Conservation (phyloP, 1,284 basidiomycete genomes). For the Cryptococcus sp. region DNA sequence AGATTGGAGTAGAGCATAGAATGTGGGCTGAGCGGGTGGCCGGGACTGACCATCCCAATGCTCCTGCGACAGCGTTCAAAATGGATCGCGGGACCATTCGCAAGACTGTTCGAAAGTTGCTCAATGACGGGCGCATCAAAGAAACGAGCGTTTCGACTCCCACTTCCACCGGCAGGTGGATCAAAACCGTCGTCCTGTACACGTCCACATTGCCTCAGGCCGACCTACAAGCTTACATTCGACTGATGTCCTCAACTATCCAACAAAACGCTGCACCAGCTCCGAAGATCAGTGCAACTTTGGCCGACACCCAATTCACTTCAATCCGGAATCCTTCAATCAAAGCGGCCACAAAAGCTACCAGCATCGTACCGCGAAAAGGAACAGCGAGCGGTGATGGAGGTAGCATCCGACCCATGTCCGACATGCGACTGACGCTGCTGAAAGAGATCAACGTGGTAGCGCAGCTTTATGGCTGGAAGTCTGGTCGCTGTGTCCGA, state of each 20-base stretch:
- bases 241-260: conserved; percentile 16
- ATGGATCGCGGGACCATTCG: conserved; percentile 44
- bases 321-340: conserved; percentile 6
- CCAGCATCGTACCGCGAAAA: neutral
- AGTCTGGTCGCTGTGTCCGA: conserved; percentile 31
- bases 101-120: conserved; percentile 20
- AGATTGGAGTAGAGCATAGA: conserved; percentile 28
- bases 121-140: conserved; percentile 33
- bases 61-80: conserved; percentile 28
- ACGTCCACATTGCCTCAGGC: conserved; percentile 22
- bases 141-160: conserved; percentile 34
- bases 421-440: conserved; percentile 22
- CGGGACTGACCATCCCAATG: conserved; percentile 39
- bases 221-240: conserved; percentile 31
- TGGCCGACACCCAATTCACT: conserved; percentile 21
- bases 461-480: conserved; percentile 36
- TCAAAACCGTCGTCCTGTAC: conserved; percentile 26
- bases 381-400: neutral
- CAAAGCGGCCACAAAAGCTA: neutral
- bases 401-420: neutral
- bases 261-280: conserved; percentile 7
- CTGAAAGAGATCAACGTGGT: conserved; percentile 33
- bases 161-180: conserved; percentile 40
- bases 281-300: neutral
- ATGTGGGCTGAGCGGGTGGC: conserved; percentile 37